These are phyloP conservation scores for Fragilaria radians DNA, from an alignment of 108 stramenopile genomes.

Conservation along the genomic window DNA sequence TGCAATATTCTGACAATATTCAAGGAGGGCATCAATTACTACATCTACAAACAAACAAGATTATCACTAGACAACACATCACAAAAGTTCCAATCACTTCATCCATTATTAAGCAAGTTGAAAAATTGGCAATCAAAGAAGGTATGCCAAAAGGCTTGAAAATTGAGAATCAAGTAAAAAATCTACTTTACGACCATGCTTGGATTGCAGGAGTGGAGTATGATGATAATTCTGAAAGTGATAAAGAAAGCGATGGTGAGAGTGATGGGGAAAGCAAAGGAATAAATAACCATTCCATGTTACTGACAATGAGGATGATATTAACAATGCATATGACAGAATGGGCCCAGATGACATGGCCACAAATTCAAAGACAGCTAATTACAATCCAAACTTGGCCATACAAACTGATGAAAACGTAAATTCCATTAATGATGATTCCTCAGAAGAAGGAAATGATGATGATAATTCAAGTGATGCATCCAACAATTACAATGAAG, in stretches of 20 bases:
- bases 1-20: slow-evolving; percentile 10
- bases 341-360: background rate
- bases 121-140: background rate
- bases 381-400: background rate
- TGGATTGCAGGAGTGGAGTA: slow-evolving; percentile 33
- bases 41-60: slow-evolving; percentile 6
- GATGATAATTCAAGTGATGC: background rate
- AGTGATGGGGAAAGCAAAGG: background rate
- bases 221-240: slow-evolving; percentile 2
- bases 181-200: slow-evolving; percentile 8
- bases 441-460: background rate
- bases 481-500: background rate
- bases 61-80: background rate
- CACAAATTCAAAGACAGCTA: background rate
- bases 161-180: slow-evolving; percentile 1
- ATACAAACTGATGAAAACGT: background rate
- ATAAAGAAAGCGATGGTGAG: too few relatives aligned
- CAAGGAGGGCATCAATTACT: slow-evolving; percentile 22
- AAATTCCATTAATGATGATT: background rate
- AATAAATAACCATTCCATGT: background rate
- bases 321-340: background rate
- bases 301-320: background rate
- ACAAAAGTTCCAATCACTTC: background rate
- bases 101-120: background rate
- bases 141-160: slow-evolving; percentile 14